Evolutionary conservation across 306 rosid species (phyloP).

Genomic region (Malus sieversii): DNA sequence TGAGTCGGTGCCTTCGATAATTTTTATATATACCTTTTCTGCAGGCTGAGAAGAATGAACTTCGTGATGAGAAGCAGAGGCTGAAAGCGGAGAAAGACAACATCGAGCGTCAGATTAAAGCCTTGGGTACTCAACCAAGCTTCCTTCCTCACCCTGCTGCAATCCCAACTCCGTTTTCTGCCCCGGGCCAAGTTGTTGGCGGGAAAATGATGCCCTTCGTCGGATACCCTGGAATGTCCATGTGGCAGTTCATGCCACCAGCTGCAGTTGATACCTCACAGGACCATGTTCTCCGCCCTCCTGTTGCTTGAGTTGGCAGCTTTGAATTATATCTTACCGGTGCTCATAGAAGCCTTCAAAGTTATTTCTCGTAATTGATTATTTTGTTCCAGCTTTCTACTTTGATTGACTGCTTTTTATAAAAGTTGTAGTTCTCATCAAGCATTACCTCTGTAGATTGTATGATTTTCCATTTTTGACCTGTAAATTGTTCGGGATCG

Average conservation of each 20-base stretch:
- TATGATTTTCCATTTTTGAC: conserved; percentile 18
- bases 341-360: background rate
- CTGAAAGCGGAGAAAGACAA: conserved; percentile 70
- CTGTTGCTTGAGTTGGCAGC: conserved; percentile 60
- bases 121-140: conserved; percentile 39
- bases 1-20: background rate
- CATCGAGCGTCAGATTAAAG: conserved; percentile 51
- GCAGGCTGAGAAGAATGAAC: conserved; percentile 90
- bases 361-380: conserved; percentile 1
- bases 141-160: conserved; percentile 52
- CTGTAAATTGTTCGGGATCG: background rate
- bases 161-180: conserved; percentile 34
- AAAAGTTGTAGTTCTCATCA: background rate
- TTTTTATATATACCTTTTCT: background rate
- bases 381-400: background rate
- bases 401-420: background rate
- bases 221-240: conserved; percentile 80
- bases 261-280: conserved; percentile 74
- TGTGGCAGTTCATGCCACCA: conserved; percentile 95
- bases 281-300: conserved; percentile 89
- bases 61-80: conserved; percentile 88
- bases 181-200: conserved; percentile 45
- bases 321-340: background rate
- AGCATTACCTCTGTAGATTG: background rate
- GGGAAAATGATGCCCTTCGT: conserved; percentile 71